Conservation (phyloP, 371 early-diverging fungal species). For the Mucor racemosus region DNA sequence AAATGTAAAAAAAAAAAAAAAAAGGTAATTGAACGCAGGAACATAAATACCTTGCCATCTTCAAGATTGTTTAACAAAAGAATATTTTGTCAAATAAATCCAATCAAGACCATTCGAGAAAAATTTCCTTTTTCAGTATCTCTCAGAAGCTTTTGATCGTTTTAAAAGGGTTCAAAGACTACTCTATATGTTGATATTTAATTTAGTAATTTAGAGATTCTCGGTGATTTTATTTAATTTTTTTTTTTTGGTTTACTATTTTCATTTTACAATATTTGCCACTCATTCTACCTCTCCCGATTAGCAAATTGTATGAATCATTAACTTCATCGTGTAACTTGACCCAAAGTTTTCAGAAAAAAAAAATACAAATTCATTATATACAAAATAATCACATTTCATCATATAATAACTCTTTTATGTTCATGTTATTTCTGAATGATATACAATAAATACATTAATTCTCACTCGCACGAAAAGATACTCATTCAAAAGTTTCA, state of each 20-base stretch:
- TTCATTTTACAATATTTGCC: background rate
- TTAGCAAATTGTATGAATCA: background rate
- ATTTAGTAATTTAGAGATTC: background rate
- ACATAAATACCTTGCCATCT: no score
- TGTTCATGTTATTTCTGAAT: no score
- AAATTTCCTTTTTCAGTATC: slow-evolving; percentile 25
- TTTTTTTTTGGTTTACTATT: background rate
- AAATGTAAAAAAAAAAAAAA: background rate
- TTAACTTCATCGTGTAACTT: background rate
- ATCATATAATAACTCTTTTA: background rate
- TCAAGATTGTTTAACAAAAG: background rate
- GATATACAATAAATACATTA: no score
- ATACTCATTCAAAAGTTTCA: no score
- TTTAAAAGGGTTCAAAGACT: background rate
- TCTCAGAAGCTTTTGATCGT: background rate
- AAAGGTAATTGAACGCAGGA: background rate
- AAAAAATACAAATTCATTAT: background rate
- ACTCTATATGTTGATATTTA: background rate
- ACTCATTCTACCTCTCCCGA: background rate
- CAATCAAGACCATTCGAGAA: slow-evolving; percentile 22
- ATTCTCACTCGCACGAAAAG: no score
- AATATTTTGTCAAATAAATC: slow-evolving; percentile 12
- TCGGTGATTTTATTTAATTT: background rate
- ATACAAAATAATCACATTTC: background rate
- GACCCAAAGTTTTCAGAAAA: background rate